Percentiles rank a stretch among this genome's conserved stretches.
Evolutionary conservation across 2,329 filamentous ascomycete genomes (phyloP).

Genomic region (Talaromyces islandicus): DNA sequence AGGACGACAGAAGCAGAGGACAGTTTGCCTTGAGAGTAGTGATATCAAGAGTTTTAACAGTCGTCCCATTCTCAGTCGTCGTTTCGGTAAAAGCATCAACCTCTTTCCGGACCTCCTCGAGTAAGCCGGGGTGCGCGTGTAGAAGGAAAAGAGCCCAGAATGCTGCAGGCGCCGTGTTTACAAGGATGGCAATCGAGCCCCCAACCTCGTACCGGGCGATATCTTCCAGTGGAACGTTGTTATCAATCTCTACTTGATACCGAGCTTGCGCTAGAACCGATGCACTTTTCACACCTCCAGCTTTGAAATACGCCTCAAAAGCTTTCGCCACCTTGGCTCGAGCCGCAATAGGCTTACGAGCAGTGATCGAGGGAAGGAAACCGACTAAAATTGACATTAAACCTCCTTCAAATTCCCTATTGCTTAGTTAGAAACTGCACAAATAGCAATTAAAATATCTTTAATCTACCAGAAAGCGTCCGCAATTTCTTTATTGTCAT

Average conservation of each 20-base stretch:
- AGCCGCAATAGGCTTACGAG: slow-evolving; percentile 1
- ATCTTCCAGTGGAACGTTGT: slow-evolving; percentile 2
- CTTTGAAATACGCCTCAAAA: slow-evolving; percentile 1
- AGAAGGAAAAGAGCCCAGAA: slow-evolving; percentile 1
- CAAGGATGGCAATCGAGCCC: background rate
- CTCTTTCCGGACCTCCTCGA: slow-evolving; percentile 1
- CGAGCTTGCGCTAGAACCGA: background rate
- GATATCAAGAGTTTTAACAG: slow-evolving; percentile 1
- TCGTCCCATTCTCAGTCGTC: background rate
- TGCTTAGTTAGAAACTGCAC: background rate
- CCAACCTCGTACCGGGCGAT: background rate
- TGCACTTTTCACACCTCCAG: background rate
- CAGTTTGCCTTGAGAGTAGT: background rate
- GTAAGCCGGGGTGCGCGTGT: background rate
- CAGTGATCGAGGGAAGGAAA: background rate
- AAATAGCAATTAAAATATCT: background rate
- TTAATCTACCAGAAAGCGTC: slow-evolving; percentile 2
- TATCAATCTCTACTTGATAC: background rate
- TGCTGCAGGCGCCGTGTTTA: slow-evolving; percentile 1
- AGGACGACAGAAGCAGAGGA: slow-evolving; percentile 1
- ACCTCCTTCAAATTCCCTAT: slow-evolving; percentile 1
- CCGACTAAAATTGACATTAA: background rate
- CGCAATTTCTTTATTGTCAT: background rate
- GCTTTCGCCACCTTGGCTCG: background rate
- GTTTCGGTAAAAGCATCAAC: background rate